Evolutionary conservation across 805 yeast species (phyloP), one percentile per base, ranked within the genome.

Genomic region (Schwanniomyces sp.): DNA sequence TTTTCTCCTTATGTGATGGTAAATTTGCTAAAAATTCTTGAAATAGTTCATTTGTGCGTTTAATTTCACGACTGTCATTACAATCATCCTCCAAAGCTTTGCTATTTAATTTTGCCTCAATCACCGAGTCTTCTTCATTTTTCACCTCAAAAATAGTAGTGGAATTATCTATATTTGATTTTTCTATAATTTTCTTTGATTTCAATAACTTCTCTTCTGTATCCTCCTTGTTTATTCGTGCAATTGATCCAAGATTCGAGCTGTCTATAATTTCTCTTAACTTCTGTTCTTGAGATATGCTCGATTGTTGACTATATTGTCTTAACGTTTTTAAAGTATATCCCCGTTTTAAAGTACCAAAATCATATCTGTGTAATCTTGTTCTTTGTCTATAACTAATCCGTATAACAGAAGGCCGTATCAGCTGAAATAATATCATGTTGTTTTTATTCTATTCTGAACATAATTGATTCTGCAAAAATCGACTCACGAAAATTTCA

Each of bases 1-100:
- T 56, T 16, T 65, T 55, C 48, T 76, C 81, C 44, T 72, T 59
- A 47, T 75, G 74, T 0, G 81, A 76, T 4, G 83, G 82, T 21
- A 79, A 55, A 37, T 66, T 70, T 1, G 56, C 58, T 34, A 67
- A 62, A 34, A 67, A 72, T 25, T 32, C 26, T 16, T 48, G 49
- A 18, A 57, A 47, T 16, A 48, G 34, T 25, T 44, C 42, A 26
- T 43, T 43, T 16, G 36, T 7, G 7, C 17, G 11, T 12, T 32
- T 32, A 27, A 47, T 40, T 2, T 34, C 42, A 9, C 5, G 18
- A 7, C 12, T 21, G 24, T 21, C 5, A 21, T 21, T 5, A 21
- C 5, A 4, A 21, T 25, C 27, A 12, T 7, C 6, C 8, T 32
- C 40, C 9, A 34, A 37, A 11, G 14, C 11, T 21, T 8, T 37